These are phyloP conservation scores for Plasmopara muralis DNA, from an alignment of 352 stramenopile genomes.

Conservation along the genomic window DNA sequence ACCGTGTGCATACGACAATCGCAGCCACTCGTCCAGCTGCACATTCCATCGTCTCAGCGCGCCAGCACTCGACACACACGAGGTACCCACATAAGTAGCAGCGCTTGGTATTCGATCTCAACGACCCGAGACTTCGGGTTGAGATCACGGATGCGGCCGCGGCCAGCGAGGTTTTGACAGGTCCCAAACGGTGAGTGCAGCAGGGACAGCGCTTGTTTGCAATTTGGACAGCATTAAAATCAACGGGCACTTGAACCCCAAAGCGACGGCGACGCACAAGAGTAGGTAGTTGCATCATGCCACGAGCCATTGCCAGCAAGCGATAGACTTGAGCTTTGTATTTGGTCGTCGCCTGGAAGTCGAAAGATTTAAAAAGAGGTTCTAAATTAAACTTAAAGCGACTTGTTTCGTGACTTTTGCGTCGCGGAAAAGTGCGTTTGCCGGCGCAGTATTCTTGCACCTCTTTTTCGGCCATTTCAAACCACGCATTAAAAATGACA, in stretches of 20 bases:
- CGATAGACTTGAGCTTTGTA: constrained; percentile 6
- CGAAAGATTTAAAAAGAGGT: neutral
- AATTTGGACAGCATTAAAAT: constrained; percentile 25
- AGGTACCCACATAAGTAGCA: constrained; percentile 34
- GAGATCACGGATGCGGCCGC: constrained; percentile 8
- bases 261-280: constrained; percentile 49
- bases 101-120: constrained; percentile 22
- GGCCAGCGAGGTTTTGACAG: constrained; percentile 11
- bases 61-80: constrained; percentile 32
- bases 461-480: constrained; percentile 8
- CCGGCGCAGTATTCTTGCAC: neutral
- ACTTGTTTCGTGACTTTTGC: constrained; percentile 6
- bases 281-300: constrained; percentile 25
- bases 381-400: neutral
- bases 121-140: constrained; percentile 2
- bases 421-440: constrained; percentile 10
- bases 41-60: constrained; percentile 25
- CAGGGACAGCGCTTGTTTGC: constrained; percentile 46
- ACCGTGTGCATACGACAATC: constrained; percentile 40
- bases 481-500: constrained; percentile 21
- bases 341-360: neutral
- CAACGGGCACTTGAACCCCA: constrained; percentile 40
- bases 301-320: constrained; percentile 27
- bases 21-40: constrained; percentile 18
- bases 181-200: constrained; percentile 38